Evolutionary conservation across 2,329 filamentous ascomycete genomes (phyloP).

Genomic region (Pseudopyrenochaeta lycopersici): DNA sequence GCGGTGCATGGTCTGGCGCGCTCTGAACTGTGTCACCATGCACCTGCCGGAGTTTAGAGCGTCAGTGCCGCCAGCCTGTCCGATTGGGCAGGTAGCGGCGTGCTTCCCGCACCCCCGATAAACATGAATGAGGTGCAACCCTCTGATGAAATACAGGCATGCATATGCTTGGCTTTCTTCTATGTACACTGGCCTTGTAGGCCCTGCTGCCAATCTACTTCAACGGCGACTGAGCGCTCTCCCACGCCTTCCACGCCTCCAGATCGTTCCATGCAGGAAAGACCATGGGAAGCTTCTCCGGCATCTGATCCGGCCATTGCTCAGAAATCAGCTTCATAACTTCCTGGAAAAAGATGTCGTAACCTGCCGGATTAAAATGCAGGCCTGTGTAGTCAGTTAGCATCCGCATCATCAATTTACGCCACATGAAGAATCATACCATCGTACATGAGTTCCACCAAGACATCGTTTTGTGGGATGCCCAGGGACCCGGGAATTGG

Average conservation of each 20-base stretch:
- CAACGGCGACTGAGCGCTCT: conserved; percentile 6
- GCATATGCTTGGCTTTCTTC: background rate
- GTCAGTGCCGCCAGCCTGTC: background rate
- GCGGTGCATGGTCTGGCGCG: conserved; percentile 10
- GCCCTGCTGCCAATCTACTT: background rate
- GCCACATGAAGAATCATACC: conserved; percentile 50
- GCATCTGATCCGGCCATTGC: conserved; percentile 64
- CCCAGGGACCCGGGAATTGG: conserved; percentile 65
- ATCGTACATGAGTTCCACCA: conserved; percentile 64
- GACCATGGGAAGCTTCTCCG: conserved; percentile 61
- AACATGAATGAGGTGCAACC: no score
- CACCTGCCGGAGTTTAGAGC: conserved; percentile 15
- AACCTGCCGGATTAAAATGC: conserved; percentile 66
- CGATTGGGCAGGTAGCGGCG: background rate
- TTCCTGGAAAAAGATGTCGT: conserved; percentile 64
- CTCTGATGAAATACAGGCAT: background rate
- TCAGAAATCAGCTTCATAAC: conserved; percentile 61
- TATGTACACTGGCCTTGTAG: background rate
- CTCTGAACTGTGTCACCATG: conserved; percentile 9
- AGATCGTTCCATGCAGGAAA: conserved; percentile 63
- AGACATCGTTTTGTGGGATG: conserved; percentile 64
- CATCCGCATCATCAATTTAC: background rate
- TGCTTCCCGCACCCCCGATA: conserved; percentile 6
- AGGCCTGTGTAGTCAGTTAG: conserved; percentile 54
- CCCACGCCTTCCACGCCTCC: conserved; percentile 44